Conservation (phyloP, 78 protist species). For the Protostelium mycophagum region DNA sequence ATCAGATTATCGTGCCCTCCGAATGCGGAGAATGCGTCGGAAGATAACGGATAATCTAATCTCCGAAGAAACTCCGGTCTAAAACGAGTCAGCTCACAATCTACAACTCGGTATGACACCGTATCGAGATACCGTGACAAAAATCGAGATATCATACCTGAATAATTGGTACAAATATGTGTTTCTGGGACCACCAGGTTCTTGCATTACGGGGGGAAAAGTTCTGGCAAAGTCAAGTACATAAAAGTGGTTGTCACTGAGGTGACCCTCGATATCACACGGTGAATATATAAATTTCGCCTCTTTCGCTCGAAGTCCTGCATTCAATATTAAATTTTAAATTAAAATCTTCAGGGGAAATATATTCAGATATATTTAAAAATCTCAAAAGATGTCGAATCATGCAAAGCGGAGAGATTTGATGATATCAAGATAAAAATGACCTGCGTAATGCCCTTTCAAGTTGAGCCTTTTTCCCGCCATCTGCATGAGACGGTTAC, state of each 20-base stretch:
- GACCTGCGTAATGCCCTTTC: slow-evolving; percentile 35
- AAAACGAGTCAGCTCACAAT: background rate
- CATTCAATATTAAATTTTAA: background rate
- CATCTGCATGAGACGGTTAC: slow-evolving; percentile 23
- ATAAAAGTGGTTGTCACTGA: slow-evolving; percentile 39
- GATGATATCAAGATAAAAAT: too few species aligned
- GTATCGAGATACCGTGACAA: too few species aligned
- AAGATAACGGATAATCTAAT: slow-evolving; percentile 27
- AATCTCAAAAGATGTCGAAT: too few species aligned
- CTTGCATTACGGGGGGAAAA: slow-evolving; percentile 45
- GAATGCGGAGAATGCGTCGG: slow-evolving; percentile 63
- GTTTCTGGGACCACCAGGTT: slow-evolving; percentile 1
- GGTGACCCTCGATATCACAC: slow-evolving; percentile 63
- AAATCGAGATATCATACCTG: background rate
- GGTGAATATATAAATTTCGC: slow-evolving; percentile 52
- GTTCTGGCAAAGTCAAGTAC: slow-evolving; percentile 63
- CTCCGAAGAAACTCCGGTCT: slow-evolving; percentile 66
- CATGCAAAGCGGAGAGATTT: too few species aligned
- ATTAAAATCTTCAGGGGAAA: background rate
- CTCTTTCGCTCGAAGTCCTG: slow-evolving; percentile 21
- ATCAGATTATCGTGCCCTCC: slow-evolving; percentile 8
- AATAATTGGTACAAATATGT: slow-evolving; percentile 43
- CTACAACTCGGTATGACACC: too few species aligned
- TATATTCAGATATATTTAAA: too few species aligned
- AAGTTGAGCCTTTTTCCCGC: slow-evolving; percentile 51